These are phyloP conservation scores for Boechera stricta DNA, from an alignment of 345 rosid species.

Conservation along the genomic window DNA sequence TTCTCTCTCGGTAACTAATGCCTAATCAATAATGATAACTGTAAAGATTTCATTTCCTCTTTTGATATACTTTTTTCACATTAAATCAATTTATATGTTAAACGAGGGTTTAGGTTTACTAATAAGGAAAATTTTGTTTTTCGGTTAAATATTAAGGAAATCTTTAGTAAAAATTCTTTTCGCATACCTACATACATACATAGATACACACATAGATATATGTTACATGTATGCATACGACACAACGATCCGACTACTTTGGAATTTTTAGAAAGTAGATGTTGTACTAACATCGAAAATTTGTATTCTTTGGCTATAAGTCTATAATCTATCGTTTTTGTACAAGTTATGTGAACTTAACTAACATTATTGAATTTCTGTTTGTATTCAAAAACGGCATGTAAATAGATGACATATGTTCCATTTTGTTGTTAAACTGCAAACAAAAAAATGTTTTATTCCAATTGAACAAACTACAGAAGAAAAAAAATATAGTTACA, in stretches of 20 bases:
- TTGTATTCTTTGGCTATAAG: not conserved
- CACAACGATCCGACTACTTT: not conserved
- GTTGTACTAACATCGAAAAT: not conserved
- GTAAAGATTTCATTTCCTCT: conserved; percentile 12
- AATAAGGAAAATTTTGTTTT: not conserved
- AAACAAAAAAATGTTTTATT: conserved; percentile 19
- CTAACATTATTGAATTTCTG: not conserved
- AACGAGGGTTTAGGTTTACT: conserved; percentile 1
- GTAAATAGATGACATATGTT: not conserved
- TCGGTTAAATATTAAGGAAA: conserved; percentile 5
- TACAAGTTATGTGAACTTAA: not conserved
- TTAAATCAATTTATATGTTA: conserved; percentile 4
- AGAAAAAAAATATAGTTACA: conserved; percentile 4
- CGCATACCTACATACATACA: not conserved
- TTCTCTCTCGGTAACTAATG: conserved; percentile 2
- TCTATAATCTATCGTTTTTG: not conserved
- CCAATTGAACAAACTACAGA: not conserved
- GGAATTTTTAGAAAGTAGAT: not conserved
- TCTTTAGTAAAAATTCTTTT: not conserved
- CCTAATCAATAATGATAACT: not conserved
- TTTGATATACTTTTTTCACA: not conserved
- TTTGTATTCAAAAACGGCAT: not conserved
- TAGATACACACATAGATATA: not conserved
- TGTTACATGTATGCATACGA: not conserved
- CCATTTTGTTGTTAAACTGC: not conserved